Evolutionary conservation across 2,329 filamentous ascomycete species (phyloP).

Genomic region (Colletotrichum endophyticum): DNA sequence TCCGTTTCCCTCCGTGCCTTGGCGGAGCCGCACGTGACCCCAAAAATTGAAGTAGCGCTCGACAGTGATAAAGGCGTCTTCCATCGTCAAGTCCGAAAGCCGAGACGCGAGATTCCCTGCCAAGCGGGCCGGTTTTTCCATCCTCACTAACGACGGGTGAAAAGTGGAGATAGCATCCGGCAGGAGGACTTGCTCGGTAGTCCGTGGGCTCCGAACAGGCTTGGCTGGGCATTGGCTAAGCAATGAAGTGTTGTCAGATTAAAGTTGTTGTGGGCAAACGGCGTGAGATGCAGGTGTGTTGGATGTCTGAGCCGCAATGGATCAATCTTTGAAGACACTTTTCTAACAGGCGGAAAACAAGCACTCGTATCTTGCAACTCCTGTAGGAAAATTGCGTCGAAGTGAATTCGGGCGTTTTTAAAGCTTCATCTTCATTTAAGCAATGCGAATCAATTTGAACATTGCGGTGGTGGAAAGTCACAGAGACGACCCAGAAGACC

Average conservation of each 20-base stretch:
- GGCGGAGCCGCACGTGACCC: background rate
- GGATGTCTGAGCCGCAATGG: background rate
- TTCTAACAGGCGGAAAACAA: no score
- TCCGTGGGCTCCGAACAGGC: background rate
- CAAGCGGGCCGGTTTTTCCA: background rate
- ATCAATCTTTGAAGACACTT: no score
- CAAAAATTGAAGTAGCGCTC: background rate
- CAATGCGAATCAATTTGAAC: background rate
- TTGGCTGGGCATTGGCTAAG: background rate
- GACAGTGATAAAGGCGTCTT: background rate
- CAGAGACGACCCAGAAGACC: no score
- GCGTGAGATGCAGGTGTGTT: background rate
- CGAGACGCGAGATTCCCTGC: background rate
- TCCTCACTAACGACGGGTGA: background rate
- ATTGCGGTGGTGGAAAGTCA: accelerated
- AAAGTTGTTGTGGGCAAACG: background rate
- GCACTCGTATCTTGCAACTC: no score
- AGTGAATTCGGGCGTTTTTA: no score
- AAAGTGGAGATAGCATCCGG: background rate
- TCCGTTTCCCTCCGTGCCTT: background rate
- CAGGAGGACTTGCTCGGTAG: background rate
- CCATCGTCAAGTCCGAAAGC: background rate
- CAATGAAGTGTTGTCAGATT: background rate
- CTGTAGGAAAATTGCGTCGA: no score
- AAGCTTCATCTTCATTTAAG: no score